phyloP scores from a whole-genome alignment of 331 rosid genomes.

The Quercus lobata region DNA sequence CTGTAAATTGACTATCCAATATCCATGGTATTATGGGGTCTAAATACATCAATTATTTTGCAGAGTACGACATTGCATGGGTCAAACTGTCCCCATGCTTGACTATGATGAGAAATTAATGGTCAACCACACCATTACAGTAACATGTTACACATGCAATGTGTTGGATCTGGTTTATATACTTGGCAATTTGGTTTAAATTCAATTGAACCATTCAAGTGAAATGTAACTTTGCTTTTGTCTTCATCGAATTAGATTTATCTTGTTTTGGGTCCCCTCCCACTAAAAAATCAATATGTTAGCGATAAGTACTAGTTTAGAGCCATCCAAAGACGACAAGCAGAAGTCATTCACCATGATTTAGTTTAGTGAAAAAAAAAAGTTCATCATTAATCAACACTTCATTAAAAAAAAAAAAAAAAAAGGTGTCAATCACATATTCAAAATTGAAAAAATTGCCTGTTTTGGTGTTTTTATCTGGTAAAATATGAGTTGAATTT shows the following conservation, averaged over 20 bases:
- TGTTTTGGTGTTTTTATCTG: not conserved
- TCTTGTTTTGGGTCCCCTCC: not conserved
- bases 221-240: not conserved
- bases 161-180: not conserved
- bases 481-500: not conserved
- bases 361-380: conserved; percentile 2
- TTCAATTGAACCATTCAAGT: not conserved
- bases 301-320: not conserved
- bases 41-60: not conserved
- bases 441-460: not conserved
- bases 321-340: not conserved
- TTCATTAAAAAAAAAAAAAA: not conserved
- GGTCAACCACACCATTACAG: not conserved
- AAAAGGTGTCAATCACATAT: not conserved
- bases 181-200: not conserved
- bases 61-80: not conserved
- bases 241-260: not conserved
- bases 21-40: not conserved
- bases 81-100: not conserved
- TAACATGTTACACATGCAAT: not conserved
- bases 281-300: not conserved
- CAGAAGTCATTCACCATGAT: not conserved
- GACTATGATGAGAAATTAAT: not conserved
- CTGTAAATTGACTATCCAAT: not conserved
- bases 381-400: not conserved